phyloP scores from a whole-genome alignment of 2,329 filamentous ascomycete genomes.

The Fonsecaea erecta region DNA sequence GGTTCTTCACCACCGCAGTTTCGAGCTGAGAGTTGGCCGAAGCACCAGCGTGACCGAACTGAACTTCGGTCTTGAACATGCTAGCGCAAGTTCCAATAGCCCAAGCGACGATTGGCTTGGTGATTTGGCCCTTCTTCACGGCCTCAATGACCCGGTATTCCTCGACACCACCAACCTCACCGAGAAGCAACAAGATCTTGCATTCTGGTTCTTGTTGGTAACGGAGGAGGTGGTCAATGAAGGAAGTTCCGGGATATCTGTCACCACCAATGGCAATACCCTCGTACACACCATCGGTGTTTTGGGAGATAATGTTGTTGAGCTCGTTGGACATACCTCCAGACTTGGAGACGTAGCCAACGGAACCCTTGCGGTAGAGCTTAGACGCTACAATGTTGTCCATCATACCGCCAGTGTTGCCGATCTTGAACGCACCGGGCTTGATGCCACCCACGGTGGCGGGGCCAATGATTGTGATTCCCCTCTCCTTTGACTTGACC shows the following conservation, averaged over 20 bases:
- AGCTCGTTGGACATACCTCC: conserved; percentile 99
- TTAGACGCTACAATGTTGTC: conserved; percentile 99
- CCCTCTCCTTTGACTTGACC: conserved; percentile 96
- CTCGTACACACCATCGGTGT: conserved; percentile 97
- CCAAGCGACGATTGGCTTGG: conserved; percentile 98
- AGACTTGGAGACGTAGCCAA: conserved; percentile 99
- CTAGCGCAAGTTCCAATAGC: conserved; percentile 98
- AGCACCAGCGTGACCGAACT: conserved; percentile 97
- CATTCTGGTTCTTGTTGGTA: conserved; percentile 96
- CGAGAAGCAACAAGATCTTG: conserved; percentile 94
- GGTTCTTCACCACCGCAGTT: conserved; percentile 95
- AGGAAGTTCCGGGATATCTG: conserved; percentile 97
- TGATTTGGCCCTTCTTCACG: conserved; percentile 91
- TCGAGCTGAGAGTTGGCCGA: conserved; percentile 99
- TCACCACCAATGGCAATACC: conserved; percentile 99
- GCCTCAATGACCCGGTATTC: conserved; percentile 99
- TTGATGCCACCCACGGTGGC: conserved; percentile 99
- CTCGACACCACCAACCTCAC: conserved; percentile 98
- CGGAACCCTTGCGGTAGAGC: conserved; percentile 98
- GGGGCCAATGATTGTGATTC: conserved; percentile 97
- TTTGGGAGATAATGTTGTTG: conserved; percentile 98
- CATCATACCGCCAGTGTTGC: conserved; percentile 99
- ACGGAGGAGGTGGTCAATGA: conserved; percentile 96
- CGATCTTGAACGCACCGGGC: conserved; percentile 99
- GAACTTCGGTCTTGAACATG: conserved; percentile 99